Base-by-base conservation (phyloP, 345 rosid genomes). In the Turnera subulata region DNA sequence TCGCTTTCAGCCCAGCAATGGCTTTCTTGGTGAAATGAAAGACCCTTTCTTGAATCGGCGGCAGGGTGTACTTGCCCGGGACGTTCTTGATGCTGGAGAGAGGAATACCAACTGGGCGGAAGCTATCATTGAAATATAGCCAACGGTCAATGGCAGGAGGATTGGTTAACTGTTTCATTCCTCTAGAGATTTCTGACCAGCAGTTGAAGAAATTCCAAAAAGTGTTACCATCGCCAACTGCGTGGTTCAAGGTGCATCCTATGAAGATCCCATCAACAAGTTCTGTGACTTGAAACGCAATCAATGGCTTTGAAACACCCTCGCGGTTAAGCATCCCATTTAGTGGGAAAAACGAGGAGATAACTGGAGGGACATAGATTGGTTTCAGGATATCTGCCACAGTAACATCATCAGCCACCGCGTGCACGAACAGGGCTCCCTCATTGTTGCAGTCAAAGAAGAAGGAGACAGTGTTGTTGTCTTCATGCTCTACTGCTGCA, bases 221-320 rank as follows among this genome's bases (percentile, higher is more conserved):
- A 4, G 45, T 11, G 16, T 13, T 11, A 15, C 45, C 45, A 42
- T 42, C 45, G n/a, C n/a, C 45, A 0, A 42, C 45, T 16, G n/a
- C 4, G n/a, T 42, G 45, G 45, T 42, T 42, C 45, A 42, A 11
- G 45, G n/a, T 9, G 16, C 45, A 42, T 13, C 16, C 19, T 9
- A 81, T 20, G 17, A 71, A 84, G 6, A 76, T 4, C 1, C 85
- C 83, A 49, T 82, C 79, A 0, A 16, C 64, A 24, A 81, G 73
- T 67, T 82, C 76, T 0, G 86, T 77, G 6, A 71, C 61, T 40
- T 81, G 86, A 26, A 84, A 73, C 26, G 70, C 82, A 6, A 73
- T 65, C 55, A 77, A 59, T 0, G 84, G 76, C 7, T 69, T 68
- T 10, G 70, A 57, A n/a, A 57, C 45, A 6, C 75, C 84, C 0